Conservation (phyloP, 176 grass and related monocot genomes). For the Stipa capillata region DNA sequence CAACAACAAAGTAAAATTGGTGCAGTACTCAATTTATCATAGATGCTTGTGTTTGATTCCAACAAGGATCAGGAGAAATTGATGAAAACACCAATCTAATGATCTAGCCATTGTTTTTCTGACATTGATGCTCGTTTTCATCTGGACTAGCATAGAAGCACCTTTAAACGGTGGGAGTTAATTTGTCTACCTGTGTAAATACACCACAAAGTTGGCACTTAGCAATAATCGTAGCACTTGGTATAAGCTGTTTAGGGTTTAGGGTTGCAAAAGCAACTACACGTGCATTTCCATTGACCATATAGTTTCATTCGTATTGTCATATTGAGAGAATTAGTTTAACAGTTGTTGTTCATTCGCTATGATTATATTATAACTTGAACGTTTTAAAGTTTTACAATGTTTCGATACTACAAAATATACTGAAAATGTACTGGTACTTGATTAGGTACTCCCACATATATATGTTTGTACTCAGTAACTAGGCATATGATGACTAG, state of each 20-base stretch:
- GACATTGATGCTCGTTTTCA: not conserved
- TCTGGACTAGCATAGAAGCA: not conserved
- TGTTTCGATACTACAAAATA: not conserved
- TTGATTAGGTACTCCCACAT: not conserved
- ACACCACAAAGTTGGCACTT: not conserved
- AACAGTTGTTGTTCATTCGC: not conserved
- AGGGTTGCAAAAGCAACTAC: not conserved
- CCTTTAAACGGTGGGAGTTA: not conserved
- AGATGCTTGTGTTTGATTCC: not conserved
- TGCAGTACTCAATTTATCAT: not conserved
- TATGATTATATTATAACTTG: not conserved
- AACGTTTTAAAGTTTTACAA: not conserved
- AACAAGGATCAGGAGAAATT: not conserved
- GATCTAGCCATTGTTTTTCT: too few relatives aligned
- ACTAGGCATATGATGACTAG: not conserved
- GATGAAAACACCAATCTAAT: too few relatives aligned
- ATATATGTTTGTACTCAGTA: not conserved
- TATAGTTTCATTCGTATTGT: not conserved
- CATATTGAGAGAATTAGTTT: not conserved
- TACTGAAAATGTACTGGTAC: not conserved
- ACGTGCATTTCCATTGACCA: not conserved
- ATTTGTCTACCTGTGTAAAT: not conserved
- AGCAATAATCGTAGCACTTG: not conserved
- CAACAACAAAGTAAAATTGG: slow-evolving; percentile 1
- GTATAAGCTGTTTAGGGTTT: not conserved